A percentile compares a stretch with the other conserved stretches of the same genome.
Conservation (phyloP, 1,284 basidiomycete genomes). For the Coniferiporia sulphurascens region DNA sequence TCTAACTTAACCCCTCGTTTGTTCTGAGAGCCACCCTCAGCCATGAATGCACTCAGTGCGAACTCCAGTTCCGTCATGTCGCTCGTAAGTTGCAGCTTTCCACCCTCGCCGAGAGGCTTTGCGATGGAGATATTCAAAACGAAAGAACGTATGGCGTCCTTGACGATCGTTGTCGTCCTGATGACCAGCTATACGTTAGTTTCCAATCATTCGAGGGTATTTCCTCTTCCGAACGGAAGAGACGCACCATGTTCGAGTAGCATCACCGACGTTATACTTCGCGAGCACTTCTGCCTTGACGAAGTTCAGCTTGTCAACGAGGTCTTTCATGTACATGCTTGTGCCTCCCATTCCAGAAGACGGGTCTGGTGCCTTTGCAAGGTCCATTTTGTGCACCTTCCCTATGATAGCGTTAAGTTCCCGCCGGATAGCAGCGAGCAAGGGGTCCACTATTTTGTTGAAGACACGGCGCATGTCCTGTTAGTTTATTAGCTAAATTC, state of each 20-base stretch:
- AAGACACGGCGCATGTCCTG: constrained; percentile 60
- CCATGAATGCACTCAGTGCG: constrained; percentile 73
- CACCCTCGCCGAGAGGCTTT: constrained; percentile 81
- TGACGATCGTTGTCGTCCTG: constrained; percentile 67
- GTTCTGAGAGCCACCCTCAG: constrained; percentile 45
- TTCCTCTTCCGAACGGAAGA: background rate
- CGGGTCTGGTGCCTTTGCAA: constrained; percentile 62
- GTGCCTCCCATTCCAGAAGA: constrained; percentile 60
- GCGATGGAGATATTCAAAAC: constrained; percentile 87
- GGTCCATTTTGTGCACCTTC: constrained; percentile 80
- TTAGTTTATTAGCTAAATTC: background rate
- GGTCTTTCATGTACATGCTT: constrained; percentile 85
- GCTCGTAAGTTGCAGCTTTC: constrained; percentile 86
- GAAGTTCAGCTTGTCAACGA: constrained; percentile 80
- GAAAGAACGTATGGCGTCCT: constrained; percentile 78
- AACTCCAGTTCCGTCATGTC: constrained; percentile 98
- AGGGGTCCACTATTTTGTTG: constrained; percentile 60
- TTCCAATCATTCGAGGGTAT: background rate
- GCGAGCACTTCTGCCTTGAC: constrained; percentile 72
- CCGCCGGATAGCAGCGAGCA: constrained; percentile 70
- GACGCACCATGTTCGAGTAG: constrained; percentile 65
- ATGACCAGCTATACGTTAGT: background rate
- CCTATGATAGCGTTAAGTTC: constrained; percentile 76
- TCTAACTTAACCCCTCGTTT: constrained; percentile 65
- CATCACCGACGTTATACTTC: constrained; percentile 66